phyloP scores from a whole-genome alignment of 768 basidiomycete species.

The Symmetrospora coprosmae region DNA sequence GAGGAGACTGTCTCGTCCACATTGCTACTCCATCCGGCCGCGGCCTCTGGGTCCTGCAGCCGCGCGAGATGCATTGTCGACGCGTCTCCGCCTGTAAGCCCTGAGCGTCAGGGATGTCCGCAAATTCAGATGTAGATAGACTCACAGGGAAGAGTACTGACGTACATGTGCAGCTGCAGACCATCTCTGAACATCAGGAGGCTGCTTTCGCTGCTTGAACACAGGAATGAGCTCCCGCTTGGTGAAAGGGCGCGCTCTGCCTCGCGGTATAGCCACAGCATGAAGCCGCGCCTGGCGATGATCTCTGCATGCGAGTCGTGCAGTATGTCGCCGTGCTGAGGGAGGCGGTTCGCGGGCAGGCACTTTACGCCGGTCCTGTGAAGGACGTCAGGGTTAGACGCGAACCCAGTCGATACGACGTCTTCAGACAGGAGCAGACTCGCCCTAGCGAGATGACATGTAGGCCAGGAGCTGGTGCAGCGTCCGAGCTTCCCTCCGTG shows the following conservation, averaged over 20 bases:
- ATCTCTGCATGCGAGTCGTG: constrained; percentile 89
- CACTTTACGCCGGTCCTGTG: constrained; percentile 68
- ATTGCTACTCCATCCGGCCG: neutral
- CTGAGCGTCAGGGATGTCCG: neutral
- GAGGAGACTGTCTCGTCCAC: neutral
- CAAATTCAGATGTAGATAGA: constrained; percentile 36
- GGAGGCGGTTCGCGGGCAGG: constrained; percentile 51
- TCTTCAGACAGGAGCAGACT: constrained; percentile 17
- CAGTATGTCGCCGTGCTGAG: constrained; percentile 57
- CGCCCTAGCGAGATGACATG: constrained; percentile 48
- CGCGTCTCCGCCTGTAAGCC: constrained; percentile 30
- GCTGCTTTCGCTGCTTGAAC: constrained; percentile 40
- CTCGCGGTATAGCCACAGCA: constrained; percentile 69
- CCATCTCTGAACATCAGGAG: constrained; percentile 39
- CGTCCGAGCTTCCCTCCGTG: neutral
- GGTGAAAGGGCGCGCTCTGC: constrained; percentile 32
- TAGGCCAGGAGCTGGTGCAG: neutral
- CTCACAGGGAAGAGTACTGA: constrained; percentile 56
- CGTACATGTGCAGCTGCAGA: constrained; percentile 53
- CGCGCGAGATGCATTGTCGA: constrained; percentile 28
- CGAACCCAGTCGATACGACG: neutral
- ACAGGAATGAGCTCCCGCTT: constrained; percentile 7
- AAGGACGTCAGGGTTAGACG: constrained; percentile 7
- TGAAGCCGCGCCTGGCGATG: constrained; percentile 62
- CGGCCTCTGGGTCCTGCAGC: neutral